Percentiles rank a stretch among this genome's conserved stretches.
phyloP scores from a whole-genome alignment of 2,329 filamentous ascomycete species.

The Septoria linicola region DNA sequence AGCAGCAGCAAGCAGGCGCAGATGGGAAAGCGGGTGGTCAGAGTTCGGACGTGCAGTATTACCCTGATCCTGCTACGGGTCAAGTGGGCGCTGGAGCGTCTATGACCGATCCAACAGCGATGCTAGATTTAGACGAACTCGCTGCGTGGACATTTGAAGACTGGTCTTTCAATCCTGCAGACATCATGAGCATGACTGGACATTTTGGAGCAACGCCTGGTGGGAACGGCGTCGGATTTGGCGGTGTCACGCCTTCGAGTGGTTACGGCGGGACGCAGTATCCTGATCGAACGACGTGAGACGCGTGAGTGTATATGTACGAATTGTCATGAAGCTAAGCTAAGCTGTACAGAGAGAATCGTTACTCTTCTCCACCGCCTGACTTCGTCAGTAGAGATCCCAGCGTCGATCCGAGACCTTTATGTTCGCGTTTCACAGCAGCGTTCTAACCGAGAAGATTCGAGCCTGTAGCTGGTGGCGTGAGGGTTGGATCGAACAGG shows the following conservation, averaged over 20 bases:
- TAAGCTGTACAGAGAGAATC: too few relatives aligned
- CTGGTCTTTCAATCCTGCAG: conserved; percentile 30
- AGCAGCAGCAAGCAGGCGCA: background rate
- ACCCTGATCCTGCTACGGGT: background rate
- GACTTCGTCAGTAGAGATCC: too few relatives aligned
- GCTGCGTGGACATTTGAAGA: conserved; percentile 37
- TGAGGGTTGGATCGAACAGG: too few relatives aligned
- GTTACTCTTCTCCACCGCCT: too few relatives aligned
- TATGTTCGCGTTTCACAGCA: too few relatives aligned
- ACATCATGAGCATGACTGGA: conserved; percentile 20
- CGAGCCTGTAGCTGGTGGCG: too few relatives aligned
- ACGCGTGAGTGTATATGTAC: too few relatives aligned
- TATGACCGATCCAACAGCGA: conserved; percentile 1
- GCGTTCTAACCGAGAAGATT: too few relatives aligned
- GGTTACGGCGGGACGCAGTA: background rate
- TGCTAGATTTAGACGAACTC: conserved; percentile 34
- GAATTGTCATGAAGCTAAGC: too few relatives aligned
- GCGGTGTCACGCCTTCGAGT: background rate
- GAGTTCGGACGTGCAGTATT: conserved; percentile 5
- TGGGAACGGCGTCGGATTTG: background rate
- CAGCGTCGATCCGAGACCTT: too few relatives aligned
- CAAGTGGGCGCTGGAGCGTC: conserved; percentile 3
- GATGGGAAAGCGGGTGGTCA: background rate
- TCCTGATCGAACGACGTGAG: background rate
- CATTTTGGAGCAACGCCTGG: background rate